Conservation (phyloP, 202 grass and related monocot species). For the Dendrocalamus latiflorus region DNA sequence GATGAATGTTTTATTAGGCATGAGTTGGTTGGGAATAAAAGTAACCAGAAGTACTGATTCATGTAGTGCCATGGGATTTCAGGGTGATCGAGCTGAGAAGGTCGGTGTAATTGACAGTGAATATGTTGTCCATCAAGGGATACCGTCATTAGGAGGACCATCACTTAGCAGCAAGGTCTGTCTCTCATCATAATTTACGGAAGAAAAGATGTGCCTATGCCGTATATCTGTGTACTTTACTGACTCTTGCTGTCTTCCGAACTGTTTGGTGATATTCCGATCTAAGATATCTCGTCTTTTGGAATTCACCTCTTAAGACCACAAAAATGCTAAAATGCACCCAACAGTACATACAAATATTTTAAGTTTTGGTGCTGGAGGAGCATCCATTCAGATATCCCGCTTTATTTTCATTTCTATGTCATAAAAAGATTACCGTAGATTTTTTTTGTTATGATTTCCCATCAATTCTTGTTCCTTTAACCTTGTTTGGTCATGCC, state of each 20-base stretch:
- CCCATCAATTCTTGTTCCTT: too few relatives aligned
- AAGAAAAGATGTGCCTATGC: neutral
- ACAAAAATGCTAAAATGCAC: neutral
- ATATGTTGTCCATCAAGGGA: slow-evolving; percentile 93
- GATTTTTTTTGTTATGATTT: too few relatives aligned
- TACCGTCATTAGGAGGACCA: slow-evolving; percentile 90
- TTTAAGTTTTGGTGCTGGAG: too few relatives aligned
- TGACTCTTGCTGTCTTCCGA: neutral
- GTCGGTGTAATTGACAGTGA: slow-evolving; percentile 94
- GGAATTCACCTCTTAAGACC: neutral
- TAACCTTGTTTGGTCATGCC: too few relatives aligned
- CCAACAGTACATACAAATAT: neutral
- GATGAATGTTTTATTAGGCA: neutral
- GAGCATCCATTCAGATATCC: neutral
- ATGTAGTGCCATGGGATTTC: slow-evolving; percentile 32
- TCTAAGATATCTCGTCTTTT: neutral
- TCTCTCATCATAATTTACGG: neutral
- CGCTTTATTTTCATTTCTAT: too few relatives aligned
- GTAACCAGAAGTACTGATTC: neutral
- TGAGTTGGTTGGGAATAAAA: neutral
- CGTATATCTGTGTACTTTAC: neutral
- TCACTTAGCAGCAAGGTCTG: slow-evolving; percentile 51
- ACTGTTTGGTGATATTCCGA: neutral
- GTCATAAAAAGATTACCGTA: too few relatives aligned
- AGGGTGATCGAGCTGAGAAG: slow-evolving; percentile 96